Base-by-base conservation (phyloP, 495 filamentous ascomycete species). In the Peziza echinospora region DNA sequence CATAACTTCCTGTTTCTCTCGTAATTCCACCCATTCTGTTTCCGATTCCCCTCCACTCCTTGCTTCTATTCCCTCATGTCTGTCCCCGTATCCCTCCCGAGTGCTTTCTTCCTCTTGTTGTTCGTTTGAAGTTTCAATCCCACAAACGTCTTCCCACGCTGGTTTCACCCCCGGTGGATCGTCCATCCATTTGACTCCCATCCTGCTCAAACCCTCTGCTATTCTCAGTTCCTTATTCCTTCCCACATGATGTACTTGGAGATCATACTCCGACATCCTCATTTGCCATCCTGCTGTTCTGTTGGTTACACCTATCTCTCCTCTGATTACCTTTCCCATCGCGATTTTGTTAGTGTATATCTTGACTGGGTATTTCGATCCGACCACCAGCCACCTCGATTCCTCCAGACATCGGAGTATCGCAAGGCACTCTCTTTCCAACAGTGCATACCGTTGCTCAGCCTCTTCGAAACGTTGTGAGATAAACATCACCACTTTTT, bases 391-490 rank as follows among this genome's bases (percentile, higher is more conserved):
- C 26, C 26, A 41, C 0, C 24, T 2, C 9, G 37, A 26, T 41
- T 47, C 46, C 7, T 41, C 26, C 22, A 47, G 11, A 1, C 3
- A 17, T 0, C 26, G 17, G 1, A 47, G 13, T n/a, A 47, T 30
- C 10, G 46, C 46, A 5, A 47, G 22, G 9, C 28, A 26, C 8
- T 47, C 46, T 8, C 46, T 28, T 16, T 47, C 46, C 9, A 34
- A 41, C 1, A 34, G 40, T 1, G 9, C 17, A 19, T 47, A 47
- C 41, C 46, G 26, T 0, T 17, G 5, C 13, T 47, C 26, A 5
- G 46, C 21, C 5, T 17, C n/a, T 0, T 17, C 11, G 0, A 47
- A 42, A 10, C 21, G 0, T 22, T 41, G 26, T 0, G 26, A 41
- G 1, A 47, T 21, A 17, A 47, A 47, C 34, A 47, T 47, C 2